These are phyloP conservation scores for Coniosporium tulheliwenetii DNA, from an alignment of 2,329 filamentous ascomycete species.

Conservation along the genomic window DNA sequence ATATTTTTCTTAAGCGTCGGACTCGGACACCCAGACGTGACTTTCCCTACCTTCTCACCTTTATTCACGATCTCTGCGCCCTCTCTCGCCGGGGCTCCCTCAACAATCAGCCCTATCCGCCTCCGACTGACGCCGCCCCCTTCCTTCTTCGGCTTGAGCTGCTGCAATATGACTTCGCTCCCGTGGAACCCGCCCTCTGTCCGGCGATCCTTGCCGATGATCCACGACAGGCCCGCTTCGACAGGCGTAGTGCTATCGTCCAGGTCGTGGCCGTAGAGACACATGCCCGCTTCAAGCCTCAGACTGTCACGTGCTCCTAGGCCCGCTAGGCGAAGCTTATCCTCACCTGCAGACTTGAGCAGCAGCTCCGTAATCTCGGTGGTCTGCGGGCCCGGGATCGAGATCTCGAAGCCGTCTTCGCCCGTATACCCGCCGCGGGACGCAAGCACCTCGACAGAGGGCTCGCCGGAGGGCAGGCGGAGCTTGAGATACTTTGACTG, in stretches of 20 bases:
- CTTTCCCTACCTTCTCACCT: slow-evolving; percentile 53
- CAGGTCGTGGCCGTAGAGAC: slow-evolving; percentile 97
- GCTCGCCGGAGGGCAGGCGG: slow-evolving; percentile 39
- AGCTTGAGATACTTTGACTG: slow-evolving; percentile 52
- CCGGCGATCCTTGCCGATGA: slow-evolving; percentile 67
- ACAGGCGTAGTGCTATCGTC: slow-evolving; percentile 62
- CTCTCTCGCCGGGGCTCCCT: slow-evolving; percentile 80
- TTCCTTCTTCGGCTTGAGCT: slow-evolving; percentile 59
- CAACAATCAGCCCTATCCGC: slow-evolving; percentile 65
- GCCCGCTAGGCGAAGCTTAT: slow-evolving; percentile 65
- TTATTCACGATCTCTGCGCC: slow-evolving; percentile 63
- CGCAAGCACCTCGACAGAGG: slow-evolving; percentile 47
- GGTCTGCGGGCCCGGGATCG: slow-evolving; percentile 50
- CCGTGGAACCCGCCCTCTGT: slow-evolving; percentile 68
- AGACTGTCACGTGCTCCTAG: slow-evolving; percentile 85
- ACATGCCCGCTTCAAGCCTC: slow-evolving; percentile 93
- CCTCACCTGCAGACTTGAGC: slow-evolving; percentile 39
- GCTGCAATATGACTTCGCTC: slow-evolving; percentile 57
- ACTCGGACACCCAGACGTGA: slow-evolving; percentile 84
- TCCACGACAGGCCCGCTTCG: slow-evolving; percentile 55
- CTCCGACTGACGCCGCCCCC: slow-evolving; percentile 60
- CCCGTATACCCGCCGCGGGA: slow-evolving; percentile 90
- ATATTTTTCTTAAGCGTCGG: slow-evolving; percentile 82
- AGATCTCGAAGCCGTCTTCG: slow-evolving; percentile 96
- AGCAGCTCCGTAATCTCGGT: slow-evolving; percentile 53